Conservation (phyloP, 495 filamentous ascomycete genomes). For the Halenospora varia region DNA sequence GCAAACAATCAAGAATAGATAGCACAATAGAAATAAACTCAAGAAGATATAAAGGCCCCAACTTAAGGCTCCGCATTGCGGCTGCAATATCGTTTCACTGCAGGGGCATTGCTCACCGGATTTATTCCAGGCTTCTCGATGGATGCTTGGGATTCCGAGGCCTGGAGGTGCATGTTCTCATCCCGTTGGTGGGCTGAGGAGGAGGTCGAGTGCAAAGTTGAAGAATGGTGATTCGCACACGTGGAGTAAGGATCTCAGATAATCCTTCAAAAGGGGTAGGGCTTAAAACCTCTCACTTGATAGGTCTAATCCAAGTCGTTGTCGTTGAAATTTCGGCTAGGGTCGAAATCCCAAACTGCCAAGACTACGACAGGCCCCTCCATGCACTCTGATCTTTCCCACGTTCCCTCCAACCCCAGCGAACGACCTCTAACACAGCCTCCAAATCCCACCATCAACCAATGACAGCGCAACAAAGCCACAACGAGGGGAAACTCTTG, state of each 20-base stretch:
- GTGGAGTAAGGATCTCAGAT: background rate
- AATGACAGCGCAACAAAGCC: background rate
- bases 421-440: background rate
- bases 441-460: background rate
- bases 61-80: background rate
- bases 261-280: background rate
- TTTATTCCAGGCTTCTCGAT: background rate
- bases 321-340: background rate
- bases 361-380: too few relatives aligned
- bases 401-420: background rate
- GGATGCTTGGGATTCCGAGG: background rate
- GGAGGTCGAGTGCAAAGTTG: too few relatives aligned
- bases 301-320: background rate
- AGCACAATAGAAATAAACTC: background rate
- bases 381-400: too few relatives aligned
- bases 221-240: too few relatives aligned
- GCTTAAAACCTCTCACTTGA: background rate
- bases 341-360: background rate
- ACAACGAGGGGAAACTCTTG: background rate
- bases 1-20: background rate
- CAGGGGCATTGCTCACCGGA: background rate
- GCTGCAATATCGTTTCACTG: background rate
- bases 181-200: background rate
- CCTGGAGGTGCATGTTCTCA: background rate
- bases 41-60: background rate